These are phyloP conservation scores for Aspergillus fumigatiaffinis DNA, from an alignment of 2,329 filamentous ascomycete species.

Conservation along the genomic window DNA sequence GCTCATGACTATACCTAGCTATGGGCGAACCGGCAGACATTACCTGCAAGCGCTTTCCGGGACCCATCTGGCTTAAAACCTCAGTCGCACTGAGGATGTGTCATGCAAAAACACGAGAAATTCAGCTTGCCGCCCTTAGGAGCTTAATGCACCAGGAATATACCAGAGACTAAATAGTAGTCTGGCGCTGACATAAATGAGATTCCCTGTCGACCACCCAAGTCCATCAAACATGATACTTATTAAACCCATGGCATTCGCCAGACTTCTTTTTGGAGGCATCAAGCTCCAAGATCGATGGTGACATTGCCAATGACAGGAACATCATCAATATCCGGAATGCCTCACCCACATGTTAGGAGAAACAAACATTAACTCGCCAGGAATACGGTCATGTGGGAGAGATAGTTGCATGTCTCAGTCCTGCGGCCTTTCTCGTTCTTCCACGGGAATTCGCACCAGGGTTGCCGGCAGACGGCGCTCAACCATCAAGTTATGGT, in stretches of 20 bases:
- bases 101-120: background rate
- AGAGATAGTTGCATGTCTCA: background rate
- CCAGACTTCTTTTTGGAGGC: background rate
- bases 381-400: background rate
- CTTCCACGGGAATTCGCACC: constrained; percentile 40
- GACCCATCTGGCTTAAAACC: background rate
- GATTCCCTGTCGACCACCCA: background rate
- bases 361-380: background rate
- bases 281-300: no score
- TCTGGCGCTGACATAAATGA: background rate
- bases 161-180: background rate
- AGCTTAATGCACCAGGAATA: background rate
- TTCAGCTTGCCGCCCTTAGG: background rate
- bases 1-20: background rate
- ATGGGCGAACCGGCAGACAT: background rate
- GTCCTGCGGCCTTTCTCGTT: constrained; percentile 8
- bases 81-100: background rate
- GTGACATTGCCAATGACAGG: background rate
- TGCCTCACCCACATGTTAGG: background rate
- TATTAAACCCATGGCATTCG: background rate
- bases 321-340: background rate
- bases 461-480: constrained; percentile 37
- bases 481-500: constrained; percentile 70
- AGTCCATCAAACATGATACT: background rate
- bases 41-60: background rate